Percentiles rank a stretch among this genome's conserved stretches.
These are phyloP conservation scores for Ustilago trichophora DNA, from an alignment of 1,284 basidiomycete species.

Conservation along the genomic window DNA sequence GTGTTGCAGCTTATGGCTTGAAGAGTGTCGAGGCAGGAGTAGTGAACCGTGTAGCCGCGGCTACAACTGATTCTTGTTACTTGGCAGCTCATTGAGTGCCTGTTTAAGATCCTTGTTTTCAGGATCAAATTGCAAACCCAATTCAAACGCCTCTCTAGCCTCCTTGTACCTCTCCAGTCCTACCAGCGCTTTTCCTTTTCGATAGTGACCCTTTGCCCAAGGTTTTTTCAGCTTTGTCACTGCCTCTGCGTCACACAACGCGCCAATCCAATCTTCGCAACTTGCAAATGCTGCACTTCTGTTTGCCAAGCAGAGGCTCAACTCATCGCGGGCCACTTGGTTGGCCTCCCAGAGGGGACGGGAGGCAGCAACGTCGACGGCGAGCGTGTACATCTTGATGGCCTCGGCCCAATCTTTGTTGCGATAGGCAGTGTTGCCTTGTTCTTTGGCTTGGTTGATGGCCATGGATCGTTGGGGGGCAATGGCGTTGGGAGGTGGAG, in stretches of 20 bases:
- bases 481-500: constrained; percentile 64
- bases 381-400: constrained; percentile 83
- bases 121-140: constrained; percentile 90
- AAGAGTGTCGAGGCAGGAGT: too few species aligned
- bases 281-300: constrained; percentile 85
- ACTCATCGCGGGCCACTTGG: constrained; percentile 84
- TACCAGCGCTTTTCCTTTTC: constrained; percentile 85
- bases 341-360: constrained; percentile 90
- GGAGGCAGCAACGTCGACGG: constrained; percentile 81
- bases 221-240: constrained; percentile 83
- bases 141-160: constrained; percentile 80
- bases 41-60: background rate
- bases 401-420: constrained; percentile 75
- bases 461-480: constrained; percentile 59
- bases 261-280: constrained; percentile 78
- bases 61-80: constrained; percentile 35
- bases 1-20: too few species aligned
- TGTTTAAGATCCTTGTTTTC: constrained; percentile 70
- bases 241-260: constrained; percentile 88
- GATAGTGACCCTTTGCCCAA: constrained; percentile 96
- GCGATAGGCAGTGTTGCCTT: constrained; percentile 60
- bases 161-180: constrained; percentile 79
- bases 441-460: constrained; percentile 62
- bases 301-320: constrained; percentile 87
- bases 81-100: constrained; percentile 30